Percentiles rank a stretch among this genome's conserved stretches.
phyloP scores from a whole-genome alignment of 345 rosid genomes.

The Ricinus communis region DNA sequence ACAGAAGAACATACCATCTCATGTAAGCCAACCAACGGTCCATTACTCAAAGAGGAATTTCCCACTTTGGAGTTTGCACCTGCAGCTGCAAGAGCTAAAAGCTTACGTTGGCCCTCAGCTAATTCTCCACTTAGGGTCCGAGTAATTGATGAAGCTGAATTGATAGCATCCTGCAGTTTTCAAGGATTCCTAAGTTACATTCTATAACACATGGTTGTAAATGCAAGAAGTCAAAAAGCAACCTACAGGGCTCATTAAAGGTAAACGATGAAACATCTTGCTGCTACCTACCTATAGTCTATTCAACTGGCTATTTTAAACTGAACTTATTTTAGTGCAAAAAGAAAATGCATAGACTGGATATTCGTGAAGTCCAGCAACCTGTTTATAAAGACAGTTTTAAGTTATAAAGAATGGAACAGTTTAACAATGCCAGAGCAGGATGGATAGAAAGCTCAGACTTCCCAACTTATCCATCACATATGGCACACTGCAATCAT shows the following conservation, averaged over 20 bases:
- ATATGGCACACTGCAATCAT: background rate
- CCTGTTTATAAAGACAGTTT: background rate
- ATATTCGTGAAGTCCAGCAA: background rate
- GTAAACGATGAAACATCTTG: background rate
- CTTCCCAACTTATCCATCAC: background rate
- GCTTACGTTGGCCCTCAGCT: slow-evolving; percentile 74
- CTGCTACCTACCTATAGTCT: no score
- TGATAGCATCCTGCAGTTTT: slow-evolving; percentile 68
- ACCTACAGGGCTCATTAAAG: background rate
- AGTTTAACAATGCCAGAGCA: background rate
- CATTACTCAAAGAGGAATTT: slow-evolving; percentile 55
- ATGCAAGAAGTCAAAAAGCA: background rate
- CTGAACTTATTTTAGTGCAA: background rate
- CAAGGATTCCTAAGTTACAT: slow-evolving; percentile 1
- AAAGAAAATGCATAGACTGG: background rate
- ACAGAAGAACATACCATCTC: slow-evolving; percentile 51
- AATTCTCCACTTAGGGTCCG: slow-evolving; percentile 72
- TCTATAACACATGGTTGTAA: background rate
- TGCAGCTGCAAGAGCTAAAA: slow-evolving; percentile 63
- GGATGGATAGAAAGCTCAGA: background rate
- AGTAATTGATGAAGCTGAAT: slow-evolving; percentile 65
- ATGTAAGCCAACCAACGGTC: slow-evolving; percentile 57
- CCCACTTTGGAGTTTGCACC: slow-evolving; percentile 55
- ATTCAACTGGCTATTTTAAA: background rate
- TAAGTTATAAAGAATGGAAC: background rate